Conservation (phyloP, 257 asterid genomes). For the Solanum rostratum region DNA sequence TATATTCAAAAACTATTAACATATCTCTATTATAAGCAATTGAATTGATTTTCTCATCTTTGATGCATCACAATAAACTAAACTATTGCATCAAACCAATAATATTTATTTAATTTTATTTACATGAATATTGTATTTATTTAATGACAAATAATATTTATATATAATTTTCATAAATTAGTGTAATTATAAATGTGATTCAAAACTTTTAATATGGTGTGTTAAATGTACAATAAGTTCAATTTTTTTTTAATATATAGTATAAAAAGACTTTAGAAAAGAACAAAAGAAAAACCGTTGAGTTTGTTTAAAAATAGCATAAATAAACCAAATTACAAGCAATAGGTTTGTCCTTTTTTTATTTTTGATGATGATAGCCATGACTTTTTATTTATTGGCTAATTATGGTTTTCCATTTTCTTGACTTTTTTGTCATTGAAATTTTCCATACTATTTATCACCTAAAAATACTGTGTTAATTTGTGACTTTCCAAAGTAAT, state of each 20-base stretch:
- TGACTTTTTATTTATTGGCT: neutral
- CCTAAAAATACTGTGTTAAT: neutral
- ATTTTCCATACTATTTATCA: neutral
- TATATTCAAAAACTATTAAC: too few species aligned
- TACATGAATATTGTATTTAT: too few species aligned
- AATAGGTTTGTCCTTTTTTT: neutral
- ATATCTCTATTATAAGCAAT: too few species aligned
- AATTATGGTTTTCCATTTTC: neutral
- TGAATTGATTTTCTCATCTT: too few species aligned
- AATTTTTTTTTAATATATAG: neutral
- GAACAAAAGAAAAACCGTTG: neutral
- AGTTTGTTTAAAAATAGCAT: neutral
- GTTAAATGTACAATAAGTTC: neutral
- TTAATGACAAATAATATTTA: too few species aligned
- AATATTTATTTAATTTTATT: too few species aligned
- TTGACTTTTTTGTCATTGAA: neutral
- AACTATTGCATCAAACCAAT: too few species aligned
- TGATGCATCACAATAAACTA: too few species aligned
- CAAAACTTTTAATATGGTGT: neutral
- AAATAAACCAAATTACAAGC: constrained; percentile 1
- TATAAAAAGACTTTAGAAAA: neutral
- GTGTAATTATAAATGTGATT: neutral
- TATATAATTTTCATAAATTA: too few species aligned
- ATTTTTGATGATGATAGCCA: neutral
- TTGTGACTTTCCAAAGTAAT: neutral